Base-by-base conservation (phyloP, 345 rosid species). In the Sapria himalayana region DNA sequence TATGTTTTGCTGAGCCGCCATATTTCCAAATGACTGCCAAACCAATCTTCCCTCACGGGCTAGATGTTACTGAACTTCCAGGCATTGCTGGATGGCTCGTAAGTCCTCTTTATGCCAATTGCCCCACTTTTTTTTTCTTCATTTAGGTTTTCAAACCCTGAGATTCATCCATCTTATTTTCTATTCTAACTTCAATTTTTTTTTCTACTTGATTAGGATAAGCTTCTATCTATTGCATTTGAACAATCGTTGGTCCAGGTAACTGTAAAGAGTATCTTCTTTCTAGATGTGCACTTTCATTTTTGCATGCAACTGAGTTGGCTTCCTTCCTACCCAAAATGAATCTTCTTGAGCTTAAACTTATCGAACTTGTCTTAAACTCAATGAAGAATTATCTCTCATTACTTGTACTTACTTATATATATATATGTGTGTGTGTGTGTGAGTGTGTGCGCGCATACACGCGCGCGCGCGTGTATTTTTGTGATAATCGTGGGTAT, bases 41-140 rank as follows among this genome's bases (percentile, higher is more conserved):
- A 58, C 95, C 98, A 25, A 22, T 89, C 39, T 62, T 56, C 45
- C 55, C 73, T 18, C 85, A 63, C 43, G 95, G 98, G 41, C 51
- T 89, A 44, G 84, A 89, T 61, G 91, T 82, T 31, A 53, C 95
- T 20, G 93, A 59, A 37, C 64, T 89, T 66, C 98, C 98, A 29
- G 93, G 93, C 25, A 71, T 89, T 43, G 92, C 93, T 40, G 98
- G 93, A 51, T 89, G 95, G 98, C 81, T 89, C n/a, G 98, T 89
- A 64, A 70, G 85, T 74, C 46, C 6, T 12, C 12, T 37, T 31
- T 16, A 17, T 19, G 1, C 37, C 17, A 23, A 20, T 46, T 34
- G 11, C 42, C 15, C 40, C 47, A 23, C 32, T 22, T 33, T 52
- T n/a, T 14, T 15, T 43, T 21, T 42, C 29, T 9, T 37, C 4